Base-by-base conservation (phyloP, 768 basidiomycete species). In the Tricholoma sp. region DNA sequence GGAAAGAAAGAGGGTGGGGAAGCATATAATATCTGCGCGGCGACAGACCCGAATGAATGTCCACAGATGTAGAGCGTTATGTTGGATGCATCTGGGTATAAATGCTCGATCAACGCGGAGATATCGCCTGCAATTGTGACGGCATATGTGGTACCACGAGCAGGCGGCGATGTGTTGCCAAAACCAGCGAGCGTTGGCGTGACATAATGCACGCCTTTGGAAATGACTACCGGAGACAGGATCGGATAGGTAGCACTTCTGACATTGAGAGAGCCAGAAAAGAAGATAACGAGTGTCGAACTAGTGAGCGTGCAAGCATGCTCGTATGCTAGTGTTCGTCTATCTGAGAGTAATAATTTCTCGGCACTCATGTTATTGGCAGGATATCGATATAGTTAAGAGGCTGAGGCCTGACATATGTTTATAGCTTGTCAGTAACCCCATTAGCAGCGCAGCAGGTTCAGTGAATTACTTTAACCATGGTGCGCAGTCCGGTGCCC, bases 21-120 rank as follows among this genome's bases (percentile, higher is more conserved):
- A 1, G 79, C 78, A 51, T 79, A 81, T 12, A 82, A 55, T 27
- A 82, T 80, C 69, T 82, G 80, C 2, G 79, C 71, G 4, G 77
- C 67, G 7, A 72, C 70, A 5, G 74, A 76, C 18, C 80, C 81
- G 56, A 75, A 79, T 1, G 79, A 80, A 19, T 76, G 75, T 2
- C 79, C 80, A 2, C 71, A 58, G 58, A 82, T 54, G 65, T 78
- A 80, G 45, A 78, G 69, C 35, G 63, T 64, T 39, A 79, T 66
- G 12, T 72, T 55, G 18, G 63, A 59, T 5, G 58, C 57, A 24
- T 71, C 63, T 0, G 76, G 72, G 53, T 79, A 72, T 51, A 79
- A 65, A 58, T 77, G 73, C 18, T 66, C 63, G 32, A 81, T 66
- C 31, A 81, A 65, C 19, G 70, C 64, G 4, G 71, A 71, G 59